These are phyloP conservation scores for Ottelia alismoides DNA, from an alignment of 106 monocot genomes.

Conservation along the genomic window DNA sequence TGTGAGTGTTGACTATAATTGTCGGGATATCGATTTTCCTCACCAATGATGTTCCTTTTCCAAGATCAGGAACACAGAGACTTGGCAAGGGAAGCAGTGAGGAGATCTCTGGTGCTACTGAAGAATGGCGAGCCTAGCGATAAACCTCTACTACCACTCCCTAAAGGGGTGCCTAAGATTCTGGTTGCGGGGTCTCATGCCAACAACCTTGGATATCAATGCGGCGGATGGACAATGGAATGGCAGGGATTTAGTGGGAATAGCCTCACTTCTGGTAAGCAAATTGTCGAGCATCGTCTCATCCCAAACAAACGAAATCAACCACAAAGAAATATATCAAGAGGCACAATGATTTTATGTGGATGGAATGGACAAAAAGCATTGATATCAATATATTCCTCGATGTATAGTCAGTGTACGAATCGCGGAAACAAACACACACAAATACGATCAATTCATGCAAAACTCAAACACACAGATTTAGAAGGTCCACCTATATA, in stretches of 20 bases:
- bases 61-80: conserved; percentile 62
- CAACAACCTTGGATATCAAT: conserved; percentile 51
- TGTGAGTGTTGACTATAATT: not conserved
- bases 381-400: too few relatives aligned
- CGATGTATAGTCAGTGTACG: too few relatives aligned
- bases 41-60: not conserved
- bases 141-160: conserved; percentile 28
- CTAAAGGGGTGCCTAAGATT: conserved; percentile 36
- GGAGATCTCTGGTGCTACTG: conserved; percentile 79
- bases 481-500: too few relatives aligned
- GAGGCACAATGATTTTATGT: too few relatives aligned
- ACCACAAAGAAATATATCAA: too few relatives aligned
- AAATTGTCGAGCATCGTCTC: too few relatives aligned
- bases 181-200: conserved; percentile 60
- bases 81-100: conserved; percentile 80
- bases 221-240: conserved; percentile 61
- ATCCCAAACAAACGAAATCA: too few relatives aligned
- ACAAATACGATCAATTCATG: too few relatives aligned
- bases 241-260: conserved; percentile 49
- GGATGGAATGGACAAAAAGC: too few relatives aligned
- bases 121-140: conserved; percentile 43
- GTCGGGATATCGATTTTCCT: not conserved
- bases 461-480: too few relatives aligned
- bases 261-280: conserved; percentile 26
- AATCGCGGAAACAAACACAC: too few relatives aligned